Evolutionary conservation across 164 flowering plant genomes (phyloP).

Genomic region (Stephania yunnanensis): DNA sequence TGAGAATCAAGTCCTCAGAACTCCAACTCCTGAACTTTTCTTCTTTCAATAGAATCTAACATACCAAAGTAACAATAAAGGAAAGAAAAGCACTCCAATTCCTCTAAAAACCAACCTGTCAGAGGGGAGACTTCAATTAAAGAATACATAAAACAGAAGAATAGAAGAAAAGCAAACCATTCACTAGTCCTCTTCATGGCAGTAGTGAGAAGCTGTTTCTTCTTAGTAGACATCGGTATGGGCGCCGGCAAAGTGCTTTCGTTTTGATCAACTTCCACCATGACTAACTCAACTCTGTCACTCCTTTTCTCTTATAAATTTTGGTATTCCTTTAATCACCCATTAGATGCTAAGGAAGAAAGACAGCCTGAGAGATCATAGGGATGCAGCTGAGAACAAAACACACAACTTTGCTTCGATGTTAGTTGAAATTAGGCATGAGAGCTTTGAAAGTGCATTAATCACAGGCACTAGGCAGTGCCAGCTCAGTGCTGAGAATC

Average conservation of each 20-base stretch:
- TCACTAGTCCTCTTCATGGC: constrained; percentile 88
- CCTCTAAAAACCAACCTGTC: neutral
- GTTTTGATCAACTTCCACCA: constrained; percentile 41
- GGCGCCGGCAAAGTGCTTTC: constrained; percentile 16
- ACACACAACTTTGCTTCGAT: neutral
- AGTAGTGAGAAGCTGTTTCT: constrained; percentile 54
- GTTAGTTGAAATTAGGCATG: neutral
- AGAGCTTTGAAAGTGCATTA: neutral
- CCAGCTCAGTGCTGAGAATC: neutral
- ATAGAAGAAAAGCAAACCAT: constrained; percentile 40
- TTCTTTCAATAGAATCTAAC: constrained; percentile 4
- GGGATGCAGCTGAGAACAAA: neutral
- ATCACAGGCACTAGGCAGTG: neutral
- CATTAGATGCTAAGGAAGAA: neutral
- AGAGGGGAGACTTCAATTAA: neutral
- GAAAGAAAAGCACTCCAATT: neutral
- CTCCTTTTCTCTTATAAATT: constrained; percentile 19
- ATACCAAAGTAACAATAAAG: neutral
- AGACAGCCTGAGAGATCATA: neutral
- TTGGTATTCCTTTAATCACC: constrained; percentile 3
- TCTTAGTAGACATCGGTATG: constrained; percentile 40
- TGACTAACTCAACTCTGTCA: constrained; percentile 20
- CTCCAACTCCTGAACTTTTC: constrained; percentile 5
- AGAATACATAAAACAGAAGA: constrained; percentile 6
- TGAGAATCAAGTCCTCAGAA: constrained; percentile 16